A percentile compares a stretch with the other conserved stretches of the same genome.
Evolutionary conservation across 176 grass and related monocot species (phyloP).

Genomic region (Otatea glauca): DNA sequence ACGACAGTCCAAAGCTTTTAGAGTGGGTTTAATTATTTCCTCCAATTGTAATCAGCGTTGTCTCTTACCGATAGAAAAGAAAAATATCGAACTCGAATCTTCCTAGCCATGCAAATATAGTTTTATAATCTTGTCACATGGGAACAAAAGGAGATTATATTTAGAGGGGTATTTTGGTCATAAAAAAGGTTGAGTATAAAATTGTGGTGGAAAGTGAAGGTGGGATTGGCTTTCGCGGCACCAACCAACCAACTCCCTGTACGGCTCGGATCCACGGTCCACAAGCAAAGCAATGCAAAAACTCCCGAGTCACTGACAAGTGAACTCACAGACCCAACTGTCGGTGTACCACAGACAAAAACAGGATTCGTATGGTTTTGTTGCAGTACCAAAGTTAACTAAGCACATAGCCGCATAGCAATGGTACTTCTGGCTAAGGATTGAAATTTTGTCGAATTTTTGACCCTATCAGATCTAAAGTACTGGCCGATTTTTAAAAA

Average conservation of each 20-base stretch:
- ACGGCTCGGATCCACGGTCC: background rate
- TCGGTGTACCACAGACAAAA: background rate
- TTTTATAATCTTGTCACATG: slow-evolving; percentile 20
- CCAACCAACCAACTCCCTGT: background rate
- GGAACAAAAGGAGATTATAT: slow-evolving; percentile 5
- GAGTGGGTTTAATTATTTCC: background rate
- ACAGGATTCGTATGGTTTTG: background rate
- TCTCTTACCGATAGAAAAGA: background rate
- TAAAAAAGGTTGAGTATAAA: background rate
- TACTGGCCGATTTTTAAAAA: too few relatives aligned
- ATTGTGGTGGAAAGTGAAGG: background rate
- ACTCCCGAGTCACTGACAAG: background rate
- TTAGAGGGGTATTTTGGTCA: background rate
- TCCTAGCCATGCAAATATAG: slow-evolving; percentile 49
- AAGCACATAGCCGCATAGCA: too few relatives aligned
- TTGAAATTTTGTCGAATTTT: too few relatives aligned
- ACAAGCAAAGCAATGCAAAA: background rate
- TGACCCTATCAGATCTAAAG: too few relatives aligned
- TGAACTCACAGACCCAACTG: too few relatives aligned
- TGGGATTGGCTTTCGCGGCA: background rate
- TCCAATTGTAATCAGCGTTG: background rate
- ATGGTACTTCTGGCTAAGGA: too few relatives aligned
- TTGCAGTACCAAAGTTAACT: background rate
- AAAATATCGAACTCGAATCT: background rate
- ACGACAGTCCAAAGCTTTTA: too few relatives aligned